Conservation (phyloP, 2,329 filamentous ascomycete genomes). For the Fusarium xyrophilum region DNA sequence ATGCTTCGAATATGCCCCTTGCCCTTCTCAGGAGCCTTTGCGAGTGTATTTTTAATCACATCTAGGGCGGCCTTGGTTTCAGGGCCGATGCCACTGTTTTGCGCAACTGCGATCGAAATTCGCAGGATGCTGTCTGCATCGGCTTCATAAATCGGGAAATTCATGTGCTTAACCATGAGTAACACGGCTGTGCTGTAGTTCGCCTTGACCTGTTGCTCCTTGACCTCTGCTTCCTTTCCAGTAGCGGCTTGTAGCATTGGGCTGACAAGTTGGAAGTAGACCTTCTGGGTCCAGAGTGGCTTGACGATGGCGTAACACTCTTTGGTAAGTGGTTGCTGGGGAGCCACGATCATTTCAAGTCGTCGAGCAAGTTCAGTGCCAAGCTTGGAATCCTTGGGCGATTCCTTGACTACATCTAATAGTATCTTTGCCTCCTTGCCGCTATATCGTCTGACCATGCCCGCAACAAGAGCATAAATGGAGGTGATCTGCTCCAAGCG, state of each 20-base stretch:
- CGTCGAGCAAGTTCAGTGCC: constrained; percentile 52
- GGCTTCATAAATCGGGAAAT: constrained; percentile 59
- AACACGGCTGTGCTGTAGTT: constrained; percentile 58
- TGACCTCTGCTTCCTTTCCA: constrained; percentile 39
- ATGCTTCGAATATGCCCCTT: constrained; percentile 58
- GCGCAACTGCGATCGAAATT: constrained; percentile 56
- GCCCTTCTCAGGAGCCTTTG: constrained; percentile 54
- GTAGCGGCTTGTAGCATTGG: constrained; percentile 54
- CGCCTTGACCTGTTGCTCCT: constrained; percentile 42
- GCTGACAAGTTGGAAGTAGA: constrained; percentile 55
- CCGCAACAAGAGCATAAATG: constrained; percentile 48
- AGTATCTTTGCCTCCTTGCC: constrained; percentile 46
- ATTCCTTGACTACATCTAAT: constrained; percentile 47
- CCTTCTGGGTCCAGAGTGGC: constrained; percentile 57
- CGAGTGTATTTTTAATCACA: constrained; percentile 57
- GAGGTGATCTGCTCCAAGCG: constrained; percentile 43
- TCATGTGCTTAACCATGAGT: constrained; percentile 57
- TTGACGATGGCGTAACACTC: constrained; percentile 54
- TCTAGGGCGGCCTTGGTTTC: constrained; percentile 58
- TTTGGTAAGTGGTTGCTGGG: constrained; percentile 49
- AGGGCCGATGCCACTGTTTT: constrained; percentile 49
- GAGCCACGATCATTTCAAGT: constrained; percentile 52
- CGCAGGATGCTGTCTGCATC: constrained; percentile 57
- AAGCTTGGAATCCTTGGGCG: constrained; percentile 44
- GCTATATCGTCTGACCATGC: constrained; percentile 49